Evolutionary conservation across 768 basidiomycete species (phyloP).

Genomic region (Pulveroboletus sp.): DNA sequence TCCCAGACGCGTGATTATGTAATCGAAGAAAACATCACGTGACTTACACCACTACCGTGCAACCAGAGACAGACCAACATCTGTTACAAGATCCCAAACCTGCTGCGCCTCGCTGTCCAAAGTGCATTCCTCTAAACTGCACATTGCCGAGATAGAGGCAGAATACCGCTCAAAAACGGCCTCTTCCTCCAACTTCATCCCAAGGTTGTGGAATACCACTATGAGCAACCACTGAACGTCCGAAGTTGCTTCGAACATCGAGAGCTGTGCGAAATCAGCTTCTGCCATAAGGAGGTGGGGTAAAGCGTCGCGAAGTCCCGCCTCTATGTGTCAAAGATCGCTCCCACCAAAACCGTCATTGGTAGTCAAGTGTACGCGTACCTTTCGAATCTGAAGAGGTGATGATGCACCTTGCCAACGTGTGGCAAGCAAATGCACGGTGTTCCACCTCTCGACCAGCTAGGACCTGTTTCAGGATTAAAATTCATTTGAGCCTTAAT

Average conservation of each 20-base stretch:
- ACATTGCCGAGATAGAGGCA: constrained; percentile 38
- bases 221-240: constrained; percentile 73
- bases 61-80: constrained; percentile 55
- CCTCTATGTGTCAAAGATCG: constrained; percentile 16
- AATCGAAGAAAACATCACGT: constrained; percentile 21
- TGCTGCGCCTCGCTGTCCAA: constrained; percentile 50
- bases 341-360: constrained; percentile 13
- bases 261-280: constrained; percentile 54
- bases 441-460: constrained; percentile 70
- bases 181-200: constrained; percentile 50
- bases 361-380: constrained; percentile 23
- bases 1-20: constrained; percentile 17
- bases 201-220: constrained; percentile 68
- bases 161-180: constrained; percentile 47
- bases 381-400: constrained; percentile 47
- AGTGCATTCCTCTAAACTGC: constrained; percentile 38
- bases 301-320: constrained; percentile 50
- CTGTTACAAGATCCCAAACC: constrained; percentile 53
- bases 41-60: constrained; percentile 22
- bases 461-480: constrained; percentile 47
- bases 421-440: constrained; percentile 70
- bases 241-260: constrained; percentile 53
- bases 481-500: neutral
- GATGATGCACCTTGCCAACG: constrained; percentile 69
- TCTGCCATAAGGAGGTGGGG: constrained; percentile 60